Percentiles rank a stretch among this genome's conserved stretches.
These are phyloP conservation scores for Talaromyces wortmannii DNA, from an alignment of 495 filamentous ascomycete genomes.

Conservation along the genomic window DNA sequence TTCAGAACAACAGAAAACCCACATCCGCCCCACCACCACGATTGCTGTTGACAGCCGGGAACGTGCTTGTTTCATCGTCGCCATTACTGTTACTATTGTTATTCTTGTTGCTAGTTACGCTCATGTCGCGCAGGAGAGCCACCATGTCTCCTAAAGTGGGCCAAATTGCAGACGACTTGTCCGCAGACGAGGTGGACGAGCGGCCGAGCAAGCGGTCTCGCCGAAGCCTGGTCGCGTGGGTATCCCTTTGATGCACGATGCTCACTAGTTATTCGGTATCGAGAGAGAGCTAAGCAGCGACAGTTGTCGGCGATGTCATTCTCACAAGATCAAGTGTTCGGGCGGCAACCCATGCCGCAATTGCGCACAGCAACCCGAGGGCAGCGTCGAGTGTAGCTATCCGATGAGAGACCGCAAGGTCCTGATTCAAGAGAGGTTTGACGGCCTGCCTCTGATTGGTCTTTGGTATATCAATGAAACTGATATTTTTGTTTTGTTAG, in stretches of 20 bases:
- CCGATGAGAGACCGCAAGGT: slow-evolving; percentile 26
- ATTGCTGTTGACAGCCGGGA: too few relatives aligned
- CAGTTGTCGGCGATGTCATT: slow-evolving; percentile 29
- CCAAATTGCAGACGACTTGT: neutral
- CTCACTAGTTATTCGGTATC: neutral
- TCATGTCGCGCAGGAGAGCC: neutral
- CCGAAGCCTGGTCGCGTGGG: slow-evolving; percentile 2
- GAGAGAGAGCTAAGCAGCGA: slow-evolving; percentile 8
- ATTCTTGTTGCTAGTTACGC: neutral
- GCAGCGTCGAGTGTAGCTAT: slow-evolving; percentile 21
- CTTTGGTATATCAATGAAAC: neutral
- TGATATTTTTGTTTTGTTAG: slow-evolving; percentile 7
- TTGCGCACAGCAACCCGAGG: slow-evolving; percentile 16
- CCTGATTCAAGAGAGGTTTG: slow-evolving; percentile 25
- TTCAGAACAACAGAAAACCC: neutral
- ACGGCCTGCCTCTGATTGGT: neutral
- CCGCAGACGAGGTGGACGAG: neutral
- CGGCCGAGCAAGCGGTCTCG: neutral
- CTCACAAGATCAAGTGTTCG: slow-evolving; percentile 31
- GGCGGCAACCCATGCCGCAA: slow-evolving; percentile 25
- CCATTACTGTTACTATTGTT: neutral
- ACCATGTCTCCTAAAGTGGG: neutral
- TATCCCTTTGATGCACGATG: neutral
- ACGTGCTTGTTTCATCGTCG: too few relatives aligned
- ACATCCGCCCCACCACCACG: too few relatives aligned